These are phyloP conservation scores for Backusella morwellensis DNA, from an alignment of 192 early-diverging fungal species.

Conservation along the genomic window DNA sequence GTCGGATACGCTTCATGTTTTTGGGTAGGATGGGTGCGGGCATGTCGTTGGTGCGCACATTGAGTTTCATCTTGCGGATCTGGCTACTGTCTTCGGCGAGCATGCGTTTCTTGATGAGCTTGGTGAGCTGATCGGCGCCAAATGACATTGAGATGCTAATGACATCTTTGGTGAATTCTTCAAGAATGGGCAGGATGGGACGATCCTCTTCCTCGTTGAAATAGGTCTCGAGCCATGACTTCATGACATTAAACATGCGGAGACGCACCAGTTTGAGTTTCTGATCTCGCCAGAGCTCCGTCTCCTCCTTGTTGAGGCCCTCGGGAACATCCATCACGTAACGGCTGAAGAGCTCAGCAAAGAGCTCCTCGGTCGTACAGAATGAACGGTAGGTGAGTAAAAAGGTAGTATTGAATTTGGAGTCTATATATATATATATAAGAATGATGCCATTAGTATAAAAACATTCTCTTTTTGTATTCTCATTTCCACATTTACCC, in stretches of 20 bases:
- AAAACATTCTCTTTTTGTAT: neutral
- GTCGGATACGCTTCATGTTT: conserved; percentile 69
- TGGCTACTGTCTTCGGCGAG: conserved; percentile 42
- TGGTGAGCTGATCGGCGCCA: conserved; percentile 29
- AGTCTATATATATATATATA: conserved; percentile 46
- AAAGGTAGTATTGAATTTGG: conserved; percentile 82
- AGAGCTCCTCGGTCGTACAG: conserved; percentile 73
- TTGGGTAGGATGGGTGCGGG: conserved; percentile 80
- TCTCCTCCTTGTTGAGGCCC: conserved; percentile 63
- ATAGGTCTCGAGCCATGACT: conserved; percentile 89
- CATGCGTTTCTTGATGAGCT: conserved; percentile 33
- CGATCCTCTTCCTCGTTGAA: conserved; percentile 71
- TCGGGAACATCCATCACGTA: conserved; percentile 71
- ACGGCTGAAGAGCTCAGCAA: conserved; percentile 73
- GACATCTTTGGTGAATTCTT: conserved; percentile 20
- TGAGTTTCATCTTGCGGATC: conserved; percentile 64
- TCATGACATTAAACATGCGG: conserved; percentile 86
- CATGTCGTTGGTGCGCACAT: conserved; percentile 54
- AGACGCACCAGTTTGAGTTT: conserved; percentile 86
- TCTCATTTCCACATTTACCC: conserved; percentile 34
- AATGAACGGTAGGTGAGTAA: conserved; percentile 92
- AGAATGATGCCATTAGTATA: neutral
- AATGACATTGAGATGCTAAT: conserved; percentile 33
- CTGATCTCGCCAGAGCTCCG: conserved; percentile 78
- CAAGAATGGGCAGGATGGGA: conserved; percentile 22